Conservation (phyloP, 2,329 filamentous ascomycete genomes). For the Neofusicoccum laricinum region DNA sequence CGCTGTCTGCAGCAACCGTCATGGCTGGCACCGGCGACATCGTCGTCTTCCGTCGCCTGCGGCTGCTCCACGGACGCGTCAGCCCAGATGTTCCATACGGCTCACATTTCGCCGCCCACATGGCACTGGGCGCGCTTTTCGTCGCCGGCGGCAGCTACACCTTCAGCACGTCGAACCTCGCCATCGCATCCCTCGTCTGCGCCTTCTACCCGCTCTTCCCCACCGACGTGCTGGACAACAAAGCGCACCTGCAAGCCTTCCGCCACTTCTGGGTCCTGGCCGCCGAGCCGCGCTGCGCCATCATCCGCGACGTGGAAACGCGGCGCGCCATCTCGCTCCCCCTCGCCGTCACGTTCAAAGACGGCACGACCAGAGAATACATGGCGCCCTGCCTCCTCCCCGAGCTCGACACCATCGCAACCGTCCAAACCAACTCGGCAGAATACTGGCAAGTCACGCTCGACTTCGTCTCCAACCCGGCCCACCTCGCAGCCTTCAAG, state of each 20-base stretch:
- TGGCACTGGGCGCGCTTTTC: conserved; percentile 88
- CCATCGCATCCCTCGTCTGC: conserved; percentile 79
- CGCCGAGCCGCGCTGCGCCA: conserved; percentile 81
- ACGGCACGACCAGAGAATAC: conserved; percentile 34
- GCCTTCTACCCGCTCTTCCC: conserved; percentile 96
- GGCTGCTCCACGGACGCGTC: conserved; percentile 82
- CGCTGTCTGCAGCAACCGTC: conserved; percentile 77
- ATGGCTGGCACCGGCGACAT: conserved; percentile 97
- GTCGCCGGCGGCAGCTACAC: conserved; percentile 90
- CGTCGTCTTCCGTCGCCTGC: conserved; percentile 76
- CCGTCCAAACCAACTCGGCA: conserved; percentile 60
- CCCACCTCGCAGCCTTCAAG: conserved; percentile 62
- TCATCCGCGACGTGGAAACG: conserved; percentile 83
- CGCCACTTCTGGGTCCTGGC: conserved; percentile 96
- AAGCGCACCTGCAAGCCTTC: conserved; percentile 92
- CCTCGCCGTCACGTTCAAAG: conserved; percentile 61
- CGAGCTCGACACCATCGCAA: conserved; percentile 61
- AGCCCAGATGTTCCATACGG: conserved; percentile 85
- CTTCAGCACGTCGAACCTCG: conserved; percentile 82
- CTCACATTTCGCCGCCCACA: conserved; percentile 87
- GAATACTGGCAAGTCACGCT: conserved; percentile 80
- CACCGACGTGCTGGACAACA: conserved; percentile 84
- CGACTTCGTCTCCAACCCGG: conserved; percentile 64
- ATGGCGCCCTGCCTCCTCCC: conserved; percentile 60
- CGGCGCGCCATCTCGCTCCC: conserved; percentile 74